phyloP scores from a whole-genome alignment of 2,329 filamentous ascomycete species.

The Teratosphaeria viscida region DNA sequence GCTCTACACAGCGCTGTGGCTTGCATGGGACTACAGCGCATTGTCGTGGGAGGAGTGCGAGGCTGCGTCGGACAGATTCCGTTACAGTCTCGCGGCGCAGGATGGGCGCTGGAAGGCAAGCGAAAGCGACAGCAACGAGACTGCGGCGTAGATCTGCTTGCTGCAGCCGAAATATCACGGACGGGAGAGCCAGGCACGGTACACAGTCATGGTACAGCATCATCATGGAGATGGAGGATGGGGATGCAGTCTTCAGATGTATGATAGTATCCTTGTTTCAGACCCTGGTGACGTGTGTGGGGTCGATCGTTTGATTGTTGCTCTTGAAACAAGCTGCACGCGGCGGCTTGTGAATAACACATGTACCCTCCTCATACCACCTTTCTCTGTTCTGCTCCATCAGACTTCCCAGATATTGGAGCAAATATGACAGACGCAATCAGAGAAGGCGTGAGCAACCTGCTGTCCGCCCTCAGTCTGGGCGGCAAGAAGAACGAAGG shows the following conservation, averaged over 20 bases:
- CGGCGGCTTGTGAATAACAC: not conserved
- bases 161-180: too few species aligned
- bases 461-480: conserved; percentile 34
- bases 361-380: not conserved
- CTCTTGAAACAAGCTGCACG: not conserved
- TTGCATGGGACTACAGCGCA: not conserved
- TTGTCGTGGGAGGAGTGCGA: not conserved
- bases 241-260: too few species aligned
- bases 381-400: not conserved
- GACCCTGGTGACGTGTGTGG: not conserved
- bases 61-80: not conserved
- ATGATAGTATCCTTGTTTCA: not conserved
- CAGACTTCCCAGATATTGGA: not conserved
- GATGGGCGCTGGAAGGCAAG: not conserved
- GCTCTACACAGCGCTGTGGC: not conserved
- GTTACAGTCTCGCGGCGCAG: not conserved
- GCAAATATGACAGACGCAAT: conserved; percentile 31
- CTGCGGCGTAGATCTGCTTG: too few species aligned
- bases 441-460: conserved; percentile 29
- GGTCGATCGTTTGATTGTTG: not conserved
- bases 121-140: not conserved
- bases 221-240: too few species aligned
- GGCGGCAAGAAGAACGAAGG: conserved; percentile 24
- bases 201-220: too few species aligned
- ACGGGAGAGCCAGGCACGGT: too few species aligned